Percentiles rank a stretch among this genome's conserved stretches.
phyloP scores from a whole-genome alignment of 2,329 filamentous ascomycete genomes.

The Aspergillus arachidicola region DNA sequence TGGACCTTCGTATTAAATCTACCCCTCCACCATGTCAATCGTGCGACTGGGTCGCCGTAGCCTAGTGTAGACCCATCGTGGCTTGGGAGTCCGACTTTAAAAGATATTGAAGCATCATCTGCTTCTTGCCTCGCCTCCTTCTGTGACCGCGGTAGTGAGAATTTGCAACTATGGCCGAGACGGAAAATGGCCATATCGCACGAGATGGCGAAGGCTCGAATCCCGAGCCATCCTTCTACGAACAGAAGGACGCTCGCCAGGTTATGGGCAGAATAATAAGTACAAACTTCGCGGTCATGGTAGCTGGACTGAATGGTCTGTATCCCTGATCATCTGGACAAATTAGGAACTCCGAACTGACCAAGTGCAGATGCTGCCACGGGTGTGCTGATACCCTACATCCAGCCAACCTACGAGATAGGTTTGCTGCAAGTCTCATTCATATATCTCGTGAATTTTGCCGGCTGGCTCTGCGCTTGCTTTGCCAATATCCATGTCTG shows the following conservation, averaged over 20 bases:
- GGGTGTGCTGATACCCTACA: slow-evolving; percentile 28
- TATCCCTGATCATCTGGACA: too few species aligned
- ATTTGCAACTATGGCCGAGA: slow-evolving; percentile 1
- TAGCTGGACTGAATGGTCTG: slow-evolving; percentile 26
- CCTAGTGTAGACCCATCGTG: background rate
- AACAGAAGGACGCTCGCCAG: slow-evolving; percentile 19
- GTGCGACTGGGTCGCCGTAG: background rate
- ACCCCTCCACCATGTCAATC: slow-evolving; percentile 1
- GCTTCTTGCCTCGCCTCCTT: background rate
- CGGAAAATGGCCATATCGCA: background rate
- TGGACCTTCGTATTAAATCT: slow-evolving; percentile 2
- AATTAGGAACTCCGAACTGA: background rate
- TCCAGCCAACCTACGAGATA: slow-evolving; percentile 25
- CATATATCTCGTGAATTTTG: slow-evolving; percentile 27
- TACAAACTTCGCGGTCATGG: slow-evolving; percentile 24
- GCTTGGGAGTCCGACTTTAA: background rate
- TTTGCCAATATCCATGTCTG: slow-evolving; percentile 30
- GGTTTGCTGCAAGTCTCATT: slow-evolving; percentile 26
- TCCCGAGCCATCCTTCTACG: slow-evolving; percentile 11
- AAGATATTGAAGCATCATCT: background rate
- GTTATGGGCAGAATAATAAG: slow-evolving; percentile 23
- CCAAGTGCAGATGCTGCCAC: slow-evolving; percentile 21
- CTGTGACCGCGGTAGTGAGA: background rate
- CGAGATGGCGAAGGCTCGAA: slow-evolving; percentile 4
- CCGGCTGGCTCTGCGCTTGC: slow-evolving; percentile 24